Percentiles rank a stretch among this genome's conserved stretches.
phyloP scores from a whole-genome alignment of 495 filamentous ascomycete genomes.

The Penicillium mononematosum region DNA sequence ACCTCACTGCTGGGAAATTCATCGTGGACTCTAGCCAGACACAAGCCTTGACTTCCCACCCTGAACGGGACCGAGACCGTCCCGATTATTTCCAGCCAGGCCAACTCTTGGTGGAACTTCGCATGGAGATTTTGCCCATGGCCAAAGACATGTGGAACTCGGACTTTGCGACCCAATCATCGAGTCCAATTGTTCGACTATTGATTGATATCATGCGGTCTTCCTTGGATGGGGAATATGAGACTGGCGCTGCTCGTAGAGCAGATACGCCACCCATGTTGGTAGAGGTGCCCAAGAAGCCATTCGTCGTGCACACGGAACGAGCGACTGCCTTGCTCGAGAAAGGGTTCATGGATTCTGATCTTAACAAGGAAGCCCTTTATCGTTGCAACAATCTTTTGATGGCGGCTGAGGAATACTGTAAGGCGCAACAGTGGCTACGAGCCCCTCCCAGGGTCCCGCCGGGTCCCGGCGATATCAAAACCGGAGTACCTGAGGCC shows the following conservation, averaged over 20 bases:
- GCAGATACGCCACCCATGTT: conserved; percentile 51
- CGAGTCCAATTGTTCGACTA: conserved; percentile 70
- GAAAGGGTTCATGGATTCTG: conserved; percentile 48
- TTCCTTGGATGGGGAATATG: conserved; percentile 73
- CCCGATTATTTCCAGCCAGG: conserved; percentile 66
- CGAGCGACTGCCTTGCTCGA: conserved; percentile 42
- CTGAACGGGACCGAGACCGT: conserved; percentile 55
- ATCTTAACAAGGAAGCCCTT: conserved; percentile 72
- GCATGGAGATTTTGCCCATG: conserved; percentile 77
- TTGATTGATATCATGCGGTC: conserved; percentile 80
- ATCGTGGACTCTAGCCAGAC: conserved; percentile 72
- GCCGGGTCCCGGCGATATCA: conserved; percentile 59
- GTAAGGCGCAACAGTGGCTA: conserved; percentile 53
- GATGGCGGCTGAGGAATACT: conserved; percentile 68
- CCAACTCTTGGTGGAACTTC: conserved; percentile 86
- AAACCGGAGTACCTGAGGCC: conserved; percentile 36
- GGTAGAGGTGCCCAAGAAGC: conserved; percentile 36
- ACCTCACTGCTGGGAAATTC: conserved; percentile 72
- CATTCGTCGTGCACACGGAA: conserved; percentile 50
- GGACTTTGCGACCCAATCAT: conserved; percentile 66
- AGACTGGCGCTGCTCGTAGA: conserved; percentile 62
- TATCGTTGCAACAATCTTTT: conserved; percentile 74
- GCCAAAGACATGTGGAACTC: conserved; percentile 78
- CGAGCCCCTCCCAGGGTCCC: conserved; percentile 52
- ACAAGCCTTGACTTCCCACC: conserved; percentile 55